These are phyloP conservation scores for Colletotrichum gloeosporioides DNA, from an alignment of 2,329 filamentous ascomycete species.

Conservation along the genomic window DNA sequence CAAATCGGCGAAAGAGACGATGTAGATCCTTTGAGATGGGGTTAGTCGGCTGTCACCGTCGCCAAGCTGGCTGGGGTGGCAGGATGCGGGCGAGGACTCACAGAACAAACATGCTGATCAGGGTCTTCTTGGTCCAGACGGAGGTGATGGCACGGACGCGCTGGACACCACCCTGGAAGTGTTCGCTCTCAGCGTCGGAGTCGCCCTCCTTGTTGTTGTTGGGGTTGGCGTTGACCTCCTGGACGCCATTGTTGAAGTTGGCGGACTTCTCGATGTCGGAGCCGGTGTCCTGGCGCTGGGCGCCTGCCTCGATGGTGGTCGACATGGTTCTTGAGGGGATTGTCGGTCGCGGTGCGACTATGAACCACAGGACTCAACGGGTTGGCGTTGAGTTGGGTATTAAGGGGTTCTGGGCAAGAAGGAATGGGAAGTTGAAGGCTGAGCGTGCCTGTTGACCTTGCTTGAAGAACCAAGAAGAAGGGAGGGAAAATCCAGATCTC, in stretches of 20 bases:
- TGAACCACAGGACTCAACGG: not conserved
- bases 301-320: not conserved
- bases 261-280: slow-evolving; percentile 16
- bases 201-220: not conserved
- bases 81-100: slow-evolving; percentile 27
- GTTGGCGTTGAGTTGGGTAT: not conserved
- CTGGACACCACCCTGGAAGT: slow-evolving; percentile 43
- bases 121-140: slow-evolving; percentile 35
- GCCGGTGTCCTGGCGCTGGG: not conserved
- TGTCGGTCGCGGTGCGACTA: not conserved
- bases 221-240: not conserved
- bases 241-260: slow-evolving; percentile 2
- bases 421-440: slow-evolving; percentile 5
- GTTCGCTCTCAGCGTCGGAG: slow-evolving; percentile 27
- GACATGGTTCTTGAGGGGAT: not conserved
- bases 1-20: slow-evolving; percentile 42
- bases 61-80: not conserved
- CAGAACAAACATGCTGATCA: slow-evolving; percentile 45
- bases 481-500: not conserved
- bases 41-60: not conserved
- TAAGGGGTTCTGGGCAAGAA: not conserved
- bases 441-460: slow-evolving; percentile 10
- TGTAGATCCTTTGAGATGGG: slow-evolving; percentile 35
- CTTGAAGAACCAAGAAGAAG: slow-evolving; percentile 2
- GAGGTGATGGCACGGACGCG: slow-evolving; percentile 35